Conservation (phyloP, 345 rosid genomes). For the Arabis alpina region DNA sequence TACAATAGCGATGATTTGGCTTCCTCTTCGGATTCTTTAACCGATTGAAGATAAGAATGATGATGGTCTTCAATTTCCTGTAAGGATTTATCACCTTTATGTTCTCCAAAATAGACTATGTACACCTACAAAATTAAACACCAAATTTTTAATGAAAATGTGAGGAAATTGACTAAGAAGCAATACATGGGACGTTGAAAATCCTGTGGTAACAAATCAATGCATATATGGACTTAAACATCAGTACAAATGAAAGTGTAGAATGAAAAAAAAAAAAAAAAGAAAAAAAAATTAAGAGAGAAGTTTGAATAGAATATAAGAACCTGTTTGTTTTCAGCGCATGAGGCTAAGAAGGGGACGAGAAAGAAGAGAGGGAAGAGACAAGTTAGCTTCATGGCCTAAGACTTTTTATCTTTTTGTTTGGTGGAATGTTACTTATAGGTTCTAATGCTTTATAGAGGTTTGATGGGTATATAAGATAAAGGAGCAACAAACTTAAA, state of each 20-base stretch:
- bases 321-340: conserved; percentile 46
- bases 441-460: neutral
- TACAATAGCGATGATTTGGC: conserved; percentile 73
- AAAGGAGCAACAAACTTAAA: conserved; percentile 25
- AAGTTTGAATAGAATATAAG: neutral
- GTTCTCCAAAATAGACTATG: conserved; percentile 71
- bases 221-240: conserved; percentile 8
- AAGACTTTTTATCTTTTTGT: neutral
- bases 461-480: conserved; percentile 33
- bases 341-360: conserved; percentile 54
- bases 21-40: conserved; percentile 67
- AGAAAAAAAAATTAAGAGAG: neutral
- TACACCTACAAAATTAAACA: conserved; percentile 52
- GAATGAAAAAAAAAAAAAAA: neutral
- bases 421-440: conserved; percentile 23
- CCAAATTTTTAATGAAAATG: conserved; percentile 8
- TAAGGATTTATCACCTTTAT: conserved; percentile 55
- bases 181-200: neutral
- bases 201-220: neutral
- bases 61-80: conserved; percentile 69
- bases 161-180: conserved; percentile 9
- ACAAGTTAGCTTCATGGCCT: conserved; percentile 42
- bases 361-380: conserved; percentile 44
- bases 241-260: conserved; percentile 7
- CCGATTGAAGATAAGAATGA: conserved; percentile 58